Evolutionary conservation across 768 basidiomycete species (phyloP), one percentile per base, ranked within the genome.

Genomic region (Boletus insuetus): DNA sequence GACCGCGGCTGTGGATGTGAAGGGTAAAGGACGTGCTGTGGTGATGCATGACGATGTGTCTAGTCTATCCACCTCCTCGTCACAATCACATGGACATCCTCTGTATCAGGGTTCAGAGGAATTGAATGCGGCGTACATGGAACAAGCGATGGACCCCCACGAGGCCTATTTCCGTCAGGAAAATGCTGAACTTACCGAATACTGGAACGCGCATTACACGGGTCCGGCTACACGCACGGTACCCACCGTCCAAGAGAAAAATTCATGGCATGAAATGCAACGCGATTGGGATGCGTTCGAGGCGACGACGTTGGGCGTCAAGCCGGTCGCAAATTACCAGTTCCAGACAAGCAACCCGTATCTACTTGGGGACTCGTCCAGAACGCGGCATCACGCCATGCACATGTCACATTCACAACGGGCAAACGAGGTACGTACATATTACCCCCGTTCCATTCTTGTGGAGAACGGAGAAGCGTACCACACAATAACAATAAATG

Each of bases 341-440:
- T 94, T 94, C 72, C 88, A 89, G 70, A 61, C 70, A 22, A 82
- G 84, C 63, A 94, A 94, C 64, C 91, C 91, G 14, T 94, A 93
- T 71, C 62, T 91, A 22, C 66, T 82, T 14, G 86, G 84, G 13
- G 81, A 86, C 54, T 77, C 78, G 37, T 75, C 77, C 2, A 77
- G 62, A 49, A 76, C 83, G 29, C 75, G 71, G 54, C 84, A 84
- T 31, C 78, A 82, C 54, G 47, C 56, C 39, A 62, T 72, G 56
- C 74, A 77, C 63, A 65, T 68, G 54, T 68, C 61, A 37, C 61
- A 53, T 43, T 57, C 58, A 10, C 62, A 64, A 51, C 54, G 67
- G 54, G 56, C 68, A 41, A 72, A 72, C 51, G 79, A 81, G 70
- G 80, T 81, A 60, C 46, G 77, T 65, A 51, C 60, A 24, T 7